phyloP scores from a whole-genome alignment of 2,329 filamentous ascomycete genomes.

The Coniochaeta sp. region DNA sequence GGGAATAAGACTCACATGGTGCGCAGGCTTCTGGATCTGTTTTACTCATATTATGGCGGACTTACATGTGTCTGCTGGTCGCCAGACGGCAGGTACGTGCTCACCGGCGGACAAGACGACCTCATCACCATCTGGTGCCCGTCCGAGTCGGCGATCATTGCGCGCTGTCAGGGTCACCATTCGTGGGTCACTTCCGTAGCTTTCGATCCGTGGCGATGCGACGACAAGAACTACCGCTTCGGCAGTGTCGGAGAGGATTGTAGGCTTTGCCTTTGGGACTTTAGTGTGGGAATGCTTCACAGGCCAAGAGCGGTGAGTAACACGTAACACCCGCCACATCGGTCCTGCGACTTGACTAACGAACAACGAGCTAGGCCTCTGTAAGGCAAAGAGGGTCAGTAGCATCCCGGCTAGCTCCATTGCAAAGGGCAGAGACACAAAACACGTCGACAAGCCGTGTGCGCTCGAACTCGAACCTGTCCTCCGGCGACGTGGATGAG shows the following conservation, averaged over 20 bases:
- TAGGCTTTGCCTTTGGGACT: slow-evolving; percentile 89
- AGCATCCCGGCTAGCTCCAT: slow-evolving; percentile 39
- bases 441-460: slow-evolving; percentile 49
- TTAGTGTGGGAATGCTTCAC: slow-evolving; percentile 93
- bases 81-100: slow-evolving; percentile 89
- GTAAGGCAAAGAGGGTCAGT: slow-evolving; percentile 48
- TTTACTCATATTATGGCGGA: slow-evolving; percentile 87
- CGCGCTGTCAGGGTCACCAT: slow-evolving; percentile 88
- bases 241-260: slow-evolving; percentile 95
- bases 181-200: slow-evolving; percentile 92
- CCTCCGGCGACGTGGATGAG: slow-evolving; percentile 38
- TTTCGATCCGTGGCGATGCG: slow-evolving; percentile 95
- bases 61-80: slow-evolving; percentile 95
- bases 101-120: slow-evolving; percentile 94
- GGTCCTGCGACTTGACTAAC: not conserved
- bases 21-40: slow-evolving; percentile 71
- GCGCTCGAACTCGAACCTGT: slow-evolving; percentile 64
- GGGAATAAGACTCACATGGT: slow-evolving; percentile 1
- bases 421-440: slow-evolving; percentile 54
- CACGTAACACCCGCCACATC: slow-evolving; percentile 27
- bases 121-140: slow-evolving; percentile 94
- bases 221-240: slow-evolving; percentile 91
- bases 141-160: slow-evolving; percentile 74
- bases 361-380: slow-evolving; percentile 30
- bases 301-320: slow-evolving; percentile 66